Conservation (phyloP, 1,139 yeast species). For the Suhomyces taliae region DNA sequence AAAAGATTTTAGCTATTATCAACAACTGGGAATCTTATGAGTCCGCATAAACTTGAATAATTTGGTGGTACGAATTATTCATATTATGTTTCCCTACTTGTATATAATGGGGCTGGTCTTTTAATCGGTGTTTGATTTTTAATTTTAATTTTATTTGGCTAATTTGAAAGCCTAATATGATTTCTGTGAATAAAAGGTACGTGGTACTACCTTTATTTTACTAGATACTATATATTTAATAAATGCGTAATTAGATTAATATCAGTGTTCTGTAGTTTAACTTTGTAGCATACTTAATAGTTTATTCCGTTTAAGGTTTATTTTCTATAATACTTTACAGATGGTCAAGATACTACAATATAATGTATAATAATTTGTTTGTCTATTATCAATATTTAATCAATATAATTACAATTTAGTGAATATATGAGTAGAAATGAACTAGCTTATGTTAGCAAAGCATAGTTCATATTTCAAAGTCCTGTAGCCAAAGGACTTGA, state of each 20-base stretch:
- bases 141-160: conserved; percentile 5
- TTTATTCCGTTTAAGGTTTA: too few relatives aligned
- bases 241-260: neutral
- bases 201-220: conserved; percentile 12
- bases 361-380: neutral
- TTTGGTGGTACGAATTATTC: conserved; percentile 13
- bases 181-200: conserved; percentile 6
- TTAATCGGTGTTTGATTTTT: conserved; percentile 1
- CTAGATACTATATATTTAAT: conserved; percentile 1
- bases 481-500: conserved; percentile 57
- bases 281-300: neutral
- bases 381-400: too few relatives aligned
- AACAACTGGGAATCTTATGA: conserved; percentile 95
- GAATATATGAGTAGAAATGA: neutral
- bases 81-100: conserved; percentile 1
- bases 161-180: neutral
- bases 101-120: neutral
- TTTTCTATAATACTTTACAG: too few relatives aligned
- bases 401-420: conserved; percentile 1
- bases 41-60: conserved; percentile 30
- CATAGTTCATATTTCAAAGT: conserved; percentile 5
- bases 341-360: neutral
- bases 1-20: conserved; percentile 82
- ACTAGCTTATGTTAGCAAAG: neutral
- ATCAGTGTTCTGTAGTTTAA: neutral